These are phyloP conservation scores for Brettanomyces nanus DNA, from an alignment of 805 yeast species.

Conservation along the genomic window DNA sequence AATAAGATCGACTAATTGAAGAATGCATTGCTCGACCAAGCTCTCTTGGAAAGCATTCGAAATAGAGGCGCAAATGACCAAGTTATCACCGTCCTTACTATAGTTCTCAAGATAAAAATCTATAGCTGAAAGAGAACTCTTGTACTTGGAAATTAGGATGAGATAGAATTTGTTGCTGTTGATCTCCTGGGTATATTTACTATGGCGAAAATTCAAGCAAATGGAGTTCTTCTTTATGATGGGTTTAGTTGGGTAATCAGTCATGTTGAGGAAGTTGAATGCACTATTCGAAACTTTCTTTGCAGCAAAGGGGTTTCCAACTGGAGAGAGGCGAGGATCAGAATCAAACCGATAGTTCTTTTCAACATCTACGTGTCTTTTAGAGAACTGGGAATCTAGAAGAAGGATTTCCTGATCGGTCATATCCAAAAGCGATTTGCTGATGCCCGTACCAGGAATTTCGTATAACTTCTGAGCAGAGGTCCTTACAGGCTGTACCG, in stretches of 20 bases:
- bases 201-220: slow-evolving; percentile 36
- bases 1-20: slow-evolving; percentile 35
- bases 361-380: slow-evolving; percentile 31
- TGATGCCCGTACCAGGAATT: slow-evolving; percentile 8
- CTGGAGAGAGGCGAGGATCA: slow-evolving; percentile 8
- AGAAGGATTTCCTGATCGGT: slow-evolving; percentile 46
- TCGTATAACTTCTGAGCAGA: slow-evolving; percentile 1
- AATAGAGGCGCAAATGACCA: slow-evolving; percentile 37
- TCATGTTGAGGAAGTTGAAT: slow-evolving; percentile 12
- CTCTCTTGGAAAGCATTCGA: slow-evolving; percentile 15
- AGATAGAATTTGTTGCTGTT: slow-evolving; percentile 24
- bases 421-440: slow-evolving; percentile 44
- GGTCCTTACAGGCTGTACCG: neutral
- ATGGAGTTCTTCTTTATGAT: slow-evolving; percentile 24
- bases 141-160: slow-evolving; percentile 54
- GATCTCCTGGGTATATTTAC: slow-evolving; percentile 19
- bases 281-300: slow-evolving; percentile 7
- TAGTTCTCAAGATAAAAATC: slow-evolving; percentile 53
- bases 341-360: slow-evolving; percentile 10
- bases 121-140: slow-evolving; percentile 69
- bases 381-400: slow-evolving; percentile 43
- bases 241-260: slow-evolving; percentile 29
- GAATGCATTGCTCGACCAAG: slow-evolving; percentile 15
- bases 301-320: neutral
- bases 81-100: slow-evolving; percentile 53